Base-by-base conservation (phyloP, 2,329 filamentous ascomycete genomes). In the Aureobasidium leucospermi region DNA sequence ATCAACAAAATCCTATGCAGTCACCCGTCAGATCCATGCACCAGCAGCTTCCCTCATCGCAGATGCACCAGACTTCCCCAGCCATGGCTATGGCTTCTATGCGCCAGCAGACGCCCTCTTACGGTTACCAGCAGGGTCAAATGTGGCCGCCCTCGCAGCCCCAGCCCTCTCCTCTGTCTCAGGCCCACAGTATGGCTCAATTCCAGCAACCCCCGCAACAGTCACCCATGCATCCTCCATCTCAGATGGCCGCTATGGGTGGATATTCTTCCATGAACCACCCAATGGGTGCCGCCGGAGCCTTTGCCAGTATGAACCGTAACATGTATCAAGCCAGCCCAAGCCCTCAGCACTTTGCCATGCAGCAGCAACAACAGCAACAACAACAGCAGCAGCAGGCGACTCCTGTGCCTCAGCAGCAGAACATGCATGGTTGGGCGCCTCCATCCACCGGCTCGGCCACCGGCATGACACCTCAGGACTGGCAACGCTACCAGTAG, bases 1-100 rank as follows among this genome's bases (percentile, higher is more conserved):
- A 89, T 68, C 81, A 86, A 38, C 88, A 88, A 68, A 86, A 84
- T 68, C 80, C 86, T 41, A 84, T 91, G 69, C 88, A 90, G 70
- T 86, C 89, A 28, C 85, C 85, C 28, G 85, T 90, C 72, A 84
- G 88, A 74, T 81, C 82, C 69, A 85, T 87, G 75, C 82, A 83
- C 63, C 83, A 85, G 39, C 75, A 78, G 69, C 81, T 51, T 83
- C 61, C 82, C n/a, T 61, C 64, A 15, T 51, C 60, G 45, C 68
- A 87, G 69, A 83, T 88, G 72, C 85, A 86, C 67, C 81, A 82
- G 65, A 81, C 86, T 66, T 83, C 87, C 64, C 85, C 87, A 45
- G 83, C 81, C 65, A 70, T 68, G 59, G 75, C 78, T 70, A 69
- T 68, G 23, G 68, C 70, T 38, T 66, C 68, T 34, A 67, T 70